These are phyloP conservation scores for Vitis rupestris DNA, from an alignment of 164 flowering plant genomes.

Conservation along the genomic window DNA sequence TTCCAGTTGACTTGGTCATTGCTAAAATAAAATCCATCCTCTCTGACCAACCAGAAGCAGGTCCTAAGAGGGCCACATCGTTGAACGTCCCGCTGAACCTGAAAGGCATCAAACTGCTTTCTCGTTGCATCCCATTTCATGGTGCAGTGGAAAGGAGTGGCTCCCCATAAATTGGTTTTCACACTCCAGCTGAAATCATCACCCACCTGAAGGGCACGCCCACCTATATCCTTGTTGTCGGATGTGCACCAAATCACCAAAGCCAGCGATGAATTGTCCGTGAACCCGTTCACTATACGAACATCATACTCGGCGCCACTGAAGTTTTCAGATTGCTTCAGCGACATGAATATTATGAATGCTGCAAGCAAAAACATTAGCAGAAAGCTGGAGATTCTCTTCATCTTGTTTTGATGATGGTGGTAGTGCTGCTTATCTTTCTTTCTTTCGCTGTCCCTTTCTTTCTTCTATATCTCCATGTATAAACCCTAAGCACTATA, in stretches of 20 bases:
- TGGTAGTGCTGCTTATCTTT: too few species aligned
- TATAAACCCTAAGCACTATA: too few species aligned
- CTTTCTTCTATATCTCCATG: too few species aligned
- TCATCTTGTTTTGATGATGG: too few species aligned
- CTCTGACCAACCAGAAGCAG: conserved; percentile 54
- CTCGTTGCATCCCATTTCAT: conserved; percentile 44
- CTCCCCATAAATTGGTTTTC: conserved; percentile 23
- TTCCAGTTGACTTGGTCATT: conserved; percentile 38
- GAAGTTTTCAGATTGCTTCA: neutral
- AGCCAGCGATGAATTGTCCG: conserved; percentile 45
- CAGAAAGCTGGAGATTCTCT: too few species aligned
- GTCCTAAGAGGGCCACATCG: conserved; percentile 28
- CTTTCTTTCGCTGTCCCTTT: too few species aligned
- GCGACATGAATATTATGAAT: conserved; percentile 15
- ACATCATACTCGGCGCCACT: conserved; percentile 28
- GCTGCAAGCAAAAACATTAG: neutral
- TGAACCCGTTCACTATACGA: conserved; percentile 47
- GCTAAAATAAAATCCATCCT: conserved; percentile 53
- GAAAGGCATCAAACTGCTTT: conserved; percentile 38
- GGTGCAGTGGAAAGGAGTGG: conserved; percentile 33
- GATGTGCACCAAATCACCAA: conserved; percentile 48
- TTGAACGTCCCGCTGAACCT: conserved; percentile 24
- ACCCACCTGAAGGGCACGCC: conserved; percentile 52
- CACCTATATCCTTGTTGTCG: conserved; percentile 32
- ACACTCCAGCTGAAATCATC: conserved; percentile 53